Evolutionary conservation across 31 red algal genomes (phyloP), one percentile per base, ranked within the genome.

Genomic region (Endocladia muricata): DNA sequence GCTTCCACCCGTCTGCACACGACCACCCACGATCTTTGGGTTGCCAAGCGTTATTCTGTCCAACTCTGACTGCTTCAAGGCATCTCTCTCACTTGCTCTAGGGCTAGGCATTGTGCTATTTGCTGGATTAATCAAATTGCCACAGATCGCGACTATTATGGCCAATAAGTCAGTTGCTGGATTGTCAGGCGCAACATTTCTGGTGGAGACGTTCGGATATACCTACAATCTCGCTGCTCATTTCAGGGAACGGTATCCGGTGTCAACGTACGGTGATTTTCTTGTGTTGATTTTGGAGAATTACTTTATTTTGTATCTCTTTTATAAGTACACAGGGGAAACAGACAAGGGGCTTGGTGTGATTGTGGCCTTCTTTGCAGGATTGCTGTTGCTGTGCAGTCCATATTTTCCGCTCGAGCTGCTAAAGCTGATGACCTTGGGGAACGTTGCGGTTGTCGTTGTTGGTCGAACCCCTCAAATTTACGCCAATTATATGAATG

Each of bases 261-360:
- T 91, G 23, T 91, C 93, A 13, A 92, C 93, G 23, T 96, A 96
- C 58, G 93, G 93, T 25, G 93, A 96, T 55, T 96, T 96, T 77
- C 63, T 70, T 40, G 65, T 87, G 22, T 77, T 96, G 31, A 85
- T 78, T 21, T 30, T 91, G 1, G 82, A 93, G 77, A 92, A 97
- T 58, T 93, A 80, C 29, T 25, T 86, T 32, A 84, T 97, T 56
- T 25, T 97, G 21, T 83, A 75, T 36, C 86, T 97, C 23, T 77
- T 90, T 21, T 93, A 84, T 59, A 69, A 48, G 29, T 97, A 85
- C 74, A 67, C 59, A 17, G 37, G 63, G 1, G 23, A 44, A 1
- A 33, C 55, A 1, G 30, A 36, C 1, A 56, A 47, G 17, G 88
- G 79, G 9, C 25, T 80, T 2, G 44, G 36, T 37, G 69, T 89